Conservation (phyloP, 768 basidiomycete species). For the Mycena kentingensis region DNA sequence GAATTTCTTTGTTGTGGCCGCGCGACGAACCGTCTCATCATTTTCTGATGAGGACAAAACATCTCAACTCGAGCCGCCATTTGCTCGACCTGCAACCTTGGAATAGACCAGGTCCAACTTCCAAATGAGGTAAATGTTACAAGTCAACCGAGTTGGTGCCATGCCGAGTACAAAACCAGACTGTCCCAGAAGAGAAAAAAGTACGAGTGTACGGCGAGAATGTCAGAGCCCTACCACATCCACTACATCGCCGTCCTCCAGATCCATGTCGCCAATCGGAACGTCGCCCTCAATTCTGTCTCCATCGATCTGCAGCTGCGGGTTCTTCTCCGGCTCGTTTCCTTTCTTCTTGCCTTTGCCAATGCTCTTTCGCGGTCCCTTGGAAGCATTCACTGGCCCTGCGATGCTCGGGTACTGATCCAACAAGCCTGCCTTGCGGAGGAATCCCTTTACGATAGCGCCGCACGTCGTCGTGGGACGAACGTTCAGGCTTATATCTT, state of each 20-base stretch:
- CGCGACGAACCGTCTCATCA: no score
- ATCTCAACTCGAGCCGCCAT: no score
- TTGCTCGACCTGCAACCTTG: no score
- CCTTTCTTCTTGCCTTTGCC: slow-evolving; percentile 34
- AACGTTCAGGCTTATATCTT: slow-evolving; percentile 65
- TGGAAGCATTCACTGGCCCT: slow-evolving; percentile 18
- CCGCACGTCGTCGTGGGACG: slow-evolving; percentile 76
- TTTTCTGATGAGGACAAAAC: no score
- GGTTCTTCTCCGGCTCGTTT: slow-evolving; percentile 37
- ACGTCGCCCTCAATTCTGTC: slow-evolving; percentile 62
- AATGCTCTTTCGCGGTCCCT: slow-evolving; percentile 14
- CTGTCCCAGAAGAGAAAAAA: no score
- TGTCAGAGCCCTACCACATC: slow-evolving; percentile 64
- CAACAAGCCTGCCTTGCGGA: slow-evolving; percentile 65
- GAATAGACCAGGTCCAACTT: no score
- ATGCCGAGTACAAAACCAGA: slow-evolving; percentile 35
- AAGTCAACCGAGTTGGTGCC: no score
- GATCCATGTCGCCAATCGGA: slow-evolving; percentile 65
- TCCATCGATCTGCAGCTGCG: slow-evolving; percentile 66
- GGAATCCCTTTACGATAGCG: slow-evolving; percentile 72
- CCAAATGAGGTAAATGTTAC: no score
- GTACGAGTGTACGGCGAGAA: neutral
- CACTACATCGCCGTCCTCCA: slow-evolving; percentile 81
- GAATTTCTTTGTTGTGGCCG: no score
- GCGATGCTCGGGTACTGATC: slow-evolving; percentile 50